A percentile compares a stretch with the other conserved stretches of the same genome.
phyloP scores from a whole-genome alignment of 352 stramenopile species.

The Pythium sp. region DNA sequence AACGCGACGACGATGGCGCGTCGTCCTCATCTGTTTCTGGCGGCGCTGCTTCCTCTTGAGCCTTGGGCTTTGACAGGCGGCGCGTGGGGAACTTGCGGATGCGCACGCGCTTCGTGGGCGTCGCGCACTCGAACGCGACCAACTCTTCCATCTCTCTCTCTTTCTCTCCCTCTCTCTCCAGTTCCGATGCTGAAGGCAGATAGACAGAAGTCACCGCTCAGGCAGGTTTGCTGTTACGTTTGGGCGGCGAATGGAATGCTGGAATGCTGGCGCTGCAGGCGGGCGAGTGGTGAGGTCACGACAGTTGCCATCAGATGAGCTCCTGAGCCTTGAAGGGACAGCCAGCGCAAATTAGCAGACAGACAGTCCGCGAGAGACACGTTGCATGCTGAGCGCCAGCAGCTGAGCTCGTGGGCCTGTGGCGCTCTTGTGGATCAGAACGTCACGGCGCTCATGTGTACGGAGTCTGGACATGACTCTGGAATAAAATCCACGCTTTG shows the following conservation, averaged over 20 bases:
- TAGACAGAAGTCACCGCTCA: neutral
- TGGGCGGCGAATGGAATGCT: neutral
- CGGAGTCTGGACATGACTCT: neutral
- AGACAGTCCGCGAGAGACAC: neutral
- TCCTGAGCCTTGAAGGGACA: neutral
- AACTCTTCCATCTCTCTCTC: neutral
- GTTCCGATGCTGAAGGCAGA: neutral
- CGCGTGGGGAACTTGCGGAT: constrained; percentile 13
- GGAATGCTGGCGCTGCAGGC: neutral
- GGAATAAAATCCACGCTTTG: neutral
- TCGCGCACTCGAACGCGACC: neutral
- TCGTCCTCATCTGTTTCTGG: neutral
- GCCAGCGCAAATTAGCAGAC: neutral
- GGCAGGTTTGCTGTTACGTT: neutral
- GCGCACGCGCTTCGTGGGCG: constrained; percentile 12
- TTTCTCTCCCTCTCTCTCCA: constrained; percentile 1
- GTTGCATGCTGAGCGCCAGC: neutral
- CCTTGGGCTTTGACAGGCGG: neutral
- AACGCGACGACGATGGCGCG: neutral
- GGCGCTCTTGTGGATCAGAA: neutral
- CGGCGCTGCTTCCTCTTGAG: neutral
- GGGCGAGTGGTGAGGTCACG: neutral
- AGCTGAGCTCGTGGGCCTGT: neutral
- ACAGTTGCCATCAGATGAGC: neutral
- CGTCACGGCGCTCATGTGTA: neutral